Evolutionary conservation across 768 basidiomycete species (phyloP).

Genomic region (Harrya chromipes): DNA sequence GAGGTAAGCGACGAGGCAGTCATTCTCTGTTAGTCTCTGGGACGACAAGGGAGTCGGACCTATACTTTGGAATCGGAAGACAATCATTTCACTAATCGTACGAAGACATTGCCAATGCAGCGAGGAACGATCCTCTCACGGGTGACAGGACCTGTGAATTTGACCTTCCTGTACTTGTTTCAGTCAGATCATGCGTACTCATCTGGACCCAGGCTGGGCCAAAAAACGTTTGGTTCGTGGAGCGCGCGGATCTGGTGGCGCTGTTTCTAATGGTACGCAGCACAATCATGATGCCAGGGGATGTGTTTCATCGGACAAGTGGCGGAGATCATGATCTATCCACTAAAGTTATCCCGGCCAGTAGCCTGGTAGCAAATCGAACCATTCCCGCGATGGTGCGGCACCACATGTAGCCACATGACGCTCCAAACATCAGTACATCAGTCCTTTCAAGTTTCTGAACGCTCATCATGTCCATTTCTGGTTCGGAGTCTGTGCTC

Average conservation of each 20-base stretch:
- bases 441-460: neutral
- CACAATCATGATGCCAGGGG: neutral
- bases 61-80: too few species aligned
- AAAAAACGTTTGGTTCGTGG: too few species aligned
- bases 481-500: neutral
- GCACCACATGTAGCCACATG: neutral
- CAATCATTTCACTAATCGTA: too few species aligned
- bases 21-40: too few species aligned
- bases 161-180: neutral
- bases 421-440: too few species aligned
- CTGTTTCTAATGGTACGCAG: neutral
- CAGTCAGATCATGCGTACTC: neutral
- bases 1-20: too few species aligned
- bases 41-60: too few species aligned
- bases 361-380: neutral
- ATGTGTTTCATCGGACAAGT: neutral
- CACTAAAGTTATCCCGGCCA: neutral
- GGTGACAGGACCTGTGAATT: neutral
- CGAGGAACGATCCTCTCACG: too few species aligned
- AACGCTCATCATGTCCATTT: slow-evolving; percentile 12
- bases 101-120: too few species aligned
- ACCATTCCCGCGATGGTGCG: slow-evolving; percentile 1
- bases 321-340: too few species aligned
- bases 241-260: neutral
- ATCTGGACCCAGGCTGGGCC: too few species aligned